A percentile compares a stretch with the other conserved stretches of the same genome.
These are phyloP conservation scores for Globisporangium cederbergense DNA, from an alignment of 352 stramenopile species.

Conservation along the genomic window DNA sequence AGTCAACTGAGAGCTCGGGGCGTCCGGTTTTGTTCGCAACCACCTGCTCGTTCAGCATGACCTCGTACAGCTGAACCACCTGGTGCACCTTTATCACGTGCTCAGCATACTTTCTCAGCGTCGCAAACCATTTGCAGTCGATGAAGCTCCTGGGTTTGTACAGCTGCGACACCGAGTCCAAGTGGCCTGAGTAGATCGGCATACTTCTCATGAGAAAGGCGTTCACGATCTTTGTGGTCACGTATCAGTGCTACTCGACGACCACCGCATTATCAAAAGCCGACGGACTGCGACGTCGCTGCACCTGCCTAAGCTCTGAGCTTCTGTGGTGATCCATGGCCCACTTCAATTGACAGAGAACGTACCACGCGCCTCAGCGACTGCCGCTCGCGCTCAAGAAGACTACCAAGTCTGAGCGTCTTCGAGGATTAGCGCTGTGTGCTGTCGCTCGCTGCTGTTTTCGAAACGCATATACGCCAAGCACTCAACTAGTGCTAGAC, in stretches of 20 bases:
- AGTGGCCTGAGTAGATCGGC: constrained; percentile 56
- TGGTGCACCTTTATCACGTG: constrained; percentile 36
- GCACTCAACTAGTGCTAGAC: no score
- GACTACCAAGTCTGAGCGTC: no score
- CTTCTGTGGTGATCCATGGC: no score
- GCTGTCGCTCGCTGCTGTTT: no score
- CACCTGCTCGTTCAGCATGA: constrained; percentile 26
- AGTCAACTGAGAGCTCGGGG: neutral
- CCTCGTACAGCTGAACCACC: constrained; percentile 28
- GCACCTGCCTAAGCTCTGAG: no score
- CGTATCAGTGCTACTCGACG: constrained; percentile 28
- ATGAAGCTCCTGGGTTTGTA: constrained; percentile 56
- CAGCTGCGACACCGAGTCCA: constrained; percentile 23
- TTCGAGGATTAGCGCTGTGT: no score
- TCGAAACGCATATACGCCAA: no score
- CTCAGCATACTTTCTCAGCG: constrained; percentile 30
- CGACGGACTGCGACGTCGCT: no score
- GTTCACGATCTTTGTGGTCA: constrained; percentile 67
- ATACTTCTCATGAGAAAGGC: constrained; percentile 56
- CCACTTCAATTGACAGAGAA: no score
- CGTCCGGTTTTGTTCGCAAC: constrained; percentile 23
- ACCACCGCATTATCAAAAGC: no score
- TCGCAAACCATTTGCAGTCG: constrained; percentile 39
- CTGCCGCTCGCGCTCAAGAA: no score
- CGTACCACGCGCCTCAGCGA: no score